A percentile compares a stretch with the other conserved stretches of the same genome.
Evolutionary conservation across 2,329 filamentous ascomycete genomes (phyloP).

Genomic region (Colletotrichum salicis): DNA sequence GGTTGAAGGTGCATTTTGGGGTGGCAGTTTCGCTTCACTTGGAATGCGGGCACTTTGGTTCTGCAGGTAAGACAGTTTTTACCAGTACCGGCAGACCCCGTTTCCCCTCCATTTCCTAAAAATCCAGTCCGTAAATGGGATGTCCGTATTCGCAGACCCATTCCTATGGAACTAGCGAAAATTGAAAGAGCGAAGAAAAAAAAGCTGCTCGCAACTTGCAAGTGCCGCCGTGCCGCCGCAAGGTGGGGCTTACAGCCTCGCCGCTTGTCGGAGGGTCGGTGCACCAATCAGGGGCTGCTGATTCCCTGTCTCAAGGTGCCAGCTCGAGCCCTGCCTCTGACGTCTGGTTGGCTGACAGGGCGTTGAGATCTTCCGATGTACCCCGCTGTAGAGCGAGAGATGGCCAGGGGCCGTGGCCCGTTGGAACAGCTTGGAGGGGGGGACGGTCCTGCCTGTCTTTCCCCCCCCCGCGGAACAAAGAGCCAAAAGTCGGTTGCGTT

Average conservation of each 20-base stretch:
- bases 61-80: not conserved
- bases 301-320: conserved; percentile 19
- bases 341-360: conserved; percentile 17
- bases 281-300: conserved; percentile 25
- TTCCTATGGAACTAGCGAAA: not conserved
- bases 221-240: conserved; percentile 15
- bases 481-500: not conserved
- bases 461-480: not conserved
- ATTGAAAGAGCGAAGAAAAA: not conserved
- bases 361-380: conserved; percentile 17
- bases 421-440: conserved; percentile 9
- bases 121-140: not conserved
- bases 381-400: conserved; percentile 18
- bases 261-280: conserved; percentile 24
- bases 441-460: not conserved
- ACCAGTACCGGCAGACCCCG: not conserved
- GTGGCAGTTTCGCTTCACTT: not conserved
- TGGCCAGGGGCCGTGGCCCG: conserved; percentile 3
- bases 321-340: not conserved
- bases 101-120: not conserved
- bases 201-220: not conserved
- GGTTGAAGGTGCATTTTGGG: not conserved
- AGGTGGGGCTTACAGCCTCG: conserved; percentile 23
- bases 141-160: not conserved
- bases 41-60: not conserved